These are phyloP conservation scores for Noccaea bulbosa DNA, from an alignment of 345 rosid species.

Conservation along the genomic window DNA sequence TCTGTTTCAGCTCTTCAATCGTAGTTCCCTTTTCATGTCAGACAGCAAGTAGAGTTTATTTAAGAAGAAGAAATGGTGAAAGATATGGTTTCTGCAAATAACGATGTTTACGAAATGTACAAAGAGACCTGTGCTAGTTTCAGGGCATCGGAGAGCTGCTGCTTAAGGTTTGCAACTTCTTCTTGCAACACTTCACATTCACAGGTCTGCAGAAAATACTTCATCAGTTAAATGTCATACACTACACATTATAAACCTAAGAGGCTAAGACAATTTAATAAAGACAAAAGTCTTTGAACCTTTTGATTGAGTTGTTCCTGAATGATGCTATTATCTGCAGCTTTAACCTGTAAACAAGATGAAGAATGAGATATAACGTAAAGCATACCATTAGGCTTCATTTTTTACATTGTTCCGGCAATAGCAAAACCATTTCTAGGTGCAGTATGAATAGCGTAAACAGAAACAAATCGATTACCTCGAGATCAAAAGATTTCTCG, in stretches of 20 bases:
- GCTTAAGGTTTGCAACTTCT: conserved; percentile 67
- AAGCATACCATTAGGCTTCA: conserved; percentile 11
- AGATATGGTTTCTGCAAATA: not conserved
- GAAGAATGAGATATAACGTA: conserved; percentile 15
- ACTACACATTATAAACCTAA: not conserved
- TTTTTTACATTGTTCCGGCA: conserved; percentile 4
- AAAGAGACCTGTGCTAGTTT: conserved; percentile 49
- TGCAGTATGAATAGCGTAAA: conserved; percentile 17
- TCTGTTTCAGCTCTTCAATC: conserved; percentile 80
- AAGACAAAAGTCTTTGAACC: conserved; percentile 49
- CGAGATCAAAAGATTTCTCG: conserved; percentile 94
- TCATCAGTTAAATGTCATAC: conserved; percentile 32
- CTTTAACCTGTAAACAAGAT: conserved; percentile 71
- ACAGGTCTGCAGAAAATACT: conserved; percentile 54
- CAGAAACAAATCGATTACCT: conserved; percentile 56
- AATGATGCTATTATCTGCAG: conserved; percentile 85
- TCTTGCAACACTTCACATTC: conserved; percentile 79
- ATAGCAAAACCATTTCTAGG: conserved; percentile 22
- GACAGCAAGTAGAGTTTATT: conserved; percentile 17
- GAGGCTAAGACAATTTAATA: not conserved
- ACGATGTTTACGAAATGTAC: conserved; percentile 33
- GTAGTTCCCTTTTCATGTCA: conserved; percentile 54
- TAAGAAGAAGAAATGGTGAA: conserved; percentile 28
- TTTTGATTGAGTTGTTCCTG: conserved; percentile 88
- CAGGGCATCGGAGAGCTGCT: conserved; percentile 67